These are phyloP conservation scores for Paramyrothecium roridum DNA, from an alignment of 2,329 filamentous ascomycete species.

Conservation along the genomic window DNA sequence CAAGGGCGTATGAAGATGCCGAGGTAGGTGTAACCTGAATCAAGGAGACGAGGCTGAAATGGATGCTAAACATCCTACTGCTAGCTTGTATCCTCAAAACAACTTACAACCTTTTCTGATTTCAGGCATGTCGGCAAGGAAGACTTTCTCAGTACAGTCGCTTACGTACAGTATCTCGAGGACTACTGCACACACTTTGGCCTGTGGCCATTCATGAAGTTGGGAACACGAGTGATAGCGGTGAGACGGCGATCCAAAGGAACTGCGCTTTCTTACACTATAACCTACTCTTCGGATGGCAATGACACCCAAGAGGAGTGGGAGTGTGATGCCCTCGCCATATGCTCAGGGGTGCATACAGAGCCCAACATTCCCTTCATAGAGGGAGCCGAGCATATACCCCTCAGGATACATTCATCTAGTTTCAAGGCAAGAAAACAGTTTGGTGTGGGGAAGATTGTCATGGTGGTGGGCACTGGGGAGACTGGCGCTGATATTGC, in stretches of 20 bases:
- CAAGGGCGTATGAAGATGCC: slow-evolving; percentile 39
- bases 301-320: slow-evolving; percentile 10
- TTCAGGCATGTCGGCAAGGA: slow-evolving; percentile 31
- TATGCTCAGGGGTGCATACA: slow-evolving; percentile 40
- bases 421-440: slow-evolving; percentile 35
- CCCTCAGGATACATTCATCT: slow-evolving; percentile 38
- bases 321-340: slow-evolving; percentile 38
- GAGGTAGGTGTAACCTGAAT: slow-evolving; percentile 21
- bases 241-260: slow-evolving; percentile 10
- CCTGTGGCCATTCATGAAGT: slow-evolving; percentile 32
- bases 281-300: not conserved
- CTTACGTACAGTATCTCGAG: slow-evolving; percentile 36
- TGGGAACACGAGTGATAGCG: slow-evolving; percentile 22
- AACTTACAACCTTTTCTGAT: slow-evolving; percentile 45
- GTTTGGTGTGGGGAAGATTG: slow-evolving; percentile 32
- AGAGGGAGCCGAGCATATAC: slow-evolving; percentile 29
- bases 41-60: not conserved
- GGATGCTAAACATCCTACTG: not conserved
- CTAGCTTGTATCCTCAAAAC: slow-evolving; percentile 40
- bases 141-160: slow-evolving; percentile 35
- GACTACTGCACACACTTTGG: slow-evolving; percentile 34
- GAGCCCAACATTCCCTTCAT: slow-evolving; percentile 33
- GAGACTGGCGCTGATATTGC: slow-evolving; percentile 41
- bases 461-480: slow-evolving; percentile 38
- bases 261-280: slow-evolving; percentile 4